Evolutionary conservation across 345 rosid genomes (phyloP).

Genomic region (Clausena lansium): DNA sequence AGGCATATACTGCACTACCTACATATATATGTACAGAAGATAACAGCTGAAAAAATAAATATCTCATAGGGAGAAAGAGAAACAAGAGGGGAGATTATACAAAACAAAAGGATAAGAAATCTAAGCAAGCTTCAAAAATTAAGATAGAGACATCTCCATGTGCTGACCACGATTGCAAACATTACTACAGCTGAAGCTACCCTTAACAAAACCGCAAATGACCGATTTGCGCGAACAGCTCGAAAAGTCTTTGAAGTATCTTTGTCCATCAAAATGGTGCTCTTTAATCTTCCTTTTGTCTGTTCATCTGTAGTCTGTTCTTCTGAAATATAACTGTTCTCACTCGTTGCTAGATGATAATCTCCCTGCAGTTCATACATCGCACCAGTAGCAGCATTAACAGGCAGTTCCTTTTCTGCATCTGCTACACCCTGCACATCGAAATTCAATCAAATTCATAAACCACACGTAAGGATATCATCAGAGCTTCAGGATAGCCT

Average conservation of each 20-base stretch:
- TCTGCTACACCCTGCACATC: conserved; percentile 34
- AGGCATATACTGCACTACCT: background rate
- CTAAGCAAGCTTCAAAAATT: conserved; percentile 1
- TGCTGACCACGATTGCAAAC: conserved; percentile 38
- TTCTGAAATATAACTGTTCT: conserved; percentile 14
- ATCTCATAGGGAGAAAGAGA: too few relatives aligned
- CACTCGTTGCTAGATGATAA: conserved; percentile 6
- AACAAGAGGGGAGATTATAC: background rate
- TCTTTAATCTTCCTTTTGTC: conserved; percentile 21
- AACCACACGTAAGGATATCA: conserved; percentile 14
- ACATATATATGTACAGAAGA: background rate
- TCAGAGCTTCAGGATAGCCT: conserved; percentile 8
- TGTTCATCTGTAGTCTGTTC: background rate
- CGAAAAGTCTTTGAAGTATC: conserved; percentile 22
- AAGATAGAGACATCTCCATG: conserved; percentile 11
- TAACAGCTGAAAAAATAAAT: too few relatives aligned
- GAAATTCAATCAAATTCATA: conserved; percentile 19
- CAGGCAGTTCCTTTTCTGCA: conserved; percentile 10
- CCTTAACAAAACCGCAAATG: conserved; percentile 32
- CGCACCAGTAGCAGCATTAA: conserved; percentile 9
- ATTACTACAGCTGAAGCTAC: conserved; percentile 37
- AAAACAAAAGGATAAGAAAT: background rate
- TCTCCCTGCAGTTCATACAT: background rate
- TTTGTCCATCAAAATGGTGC: background rate
- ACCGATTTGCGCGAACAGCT: conserved; percentile 6